Evolutionary conservation across 106 monocot genomes (phyloP).

Genomic region (Vanilla planifolia): DNA sequence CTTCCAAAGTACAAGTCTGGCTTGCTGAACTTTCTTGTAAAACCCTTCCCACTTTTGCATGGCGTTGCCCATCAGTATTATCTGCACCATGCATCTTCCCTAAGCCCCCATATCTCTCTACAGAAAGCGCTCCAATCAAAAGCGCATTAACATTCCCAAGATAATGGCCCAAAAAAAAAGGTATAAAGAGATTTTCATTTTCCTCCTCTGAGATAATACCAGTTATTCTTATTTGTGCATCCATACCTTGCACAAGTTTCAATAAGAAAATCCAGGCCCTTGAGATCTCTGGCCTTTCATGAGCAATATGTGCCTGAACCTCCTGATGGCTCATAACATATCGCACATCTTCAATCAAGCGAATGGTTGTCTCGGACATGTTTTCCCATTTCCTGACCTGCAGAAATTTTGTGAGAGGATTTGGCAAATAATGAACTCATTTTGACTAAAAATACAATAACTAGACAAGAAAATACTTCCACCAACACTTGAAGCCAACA

Average conservation of each 20-base stretch:
- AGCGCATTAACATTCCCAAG: constrained; percentile 51
- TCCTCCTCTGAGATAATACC: constrained; percentile 62
- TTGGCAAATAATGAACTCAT: no score
- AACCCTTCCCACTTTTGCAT: constrained; percentile 52
- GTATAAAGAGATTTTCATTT: constrained; percentile 35
- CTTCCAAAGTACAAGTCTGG: constrained; percentile 10
- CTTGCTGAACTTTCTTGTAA: constrained; percentile 28
- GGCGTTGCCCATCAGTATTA: constrained; percentile 22
- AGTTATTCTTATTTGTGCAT: constrained; percentile 66
- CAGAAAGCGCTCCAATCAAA: constrained; percentile 58
- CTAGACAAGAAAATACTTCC: no score
- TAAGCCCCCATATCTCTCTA: constrained; percentile 14
- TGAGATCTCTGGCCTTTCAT: constrained; percentile 53
- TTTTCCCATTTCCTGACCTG: constrained; percentile 67
- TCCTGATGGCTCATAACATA: constrained; percentile 63
- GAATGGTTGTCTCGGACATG: constrained; percentile 33
- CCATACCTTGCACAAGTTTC: constrained; percentile 70
- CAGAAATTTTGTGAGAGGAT: constrained; percentile 17
- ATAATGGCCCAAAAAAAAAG: constrained; percentile 50
- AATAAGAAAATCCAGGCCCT: constrained; percentile 61
- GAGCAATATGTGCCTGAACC: constrained; percentile 46
- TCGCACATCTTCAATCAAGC: constrained; percentile 65
- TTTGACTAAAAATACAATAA: no score
- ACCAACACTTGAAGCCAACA: no score
- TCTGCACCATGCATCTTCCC: constrained; percentile 18